phyloP scores from a whole-genome alignment of 176 grass and related monocot species.

The Melocanna baccifera region DNA sequence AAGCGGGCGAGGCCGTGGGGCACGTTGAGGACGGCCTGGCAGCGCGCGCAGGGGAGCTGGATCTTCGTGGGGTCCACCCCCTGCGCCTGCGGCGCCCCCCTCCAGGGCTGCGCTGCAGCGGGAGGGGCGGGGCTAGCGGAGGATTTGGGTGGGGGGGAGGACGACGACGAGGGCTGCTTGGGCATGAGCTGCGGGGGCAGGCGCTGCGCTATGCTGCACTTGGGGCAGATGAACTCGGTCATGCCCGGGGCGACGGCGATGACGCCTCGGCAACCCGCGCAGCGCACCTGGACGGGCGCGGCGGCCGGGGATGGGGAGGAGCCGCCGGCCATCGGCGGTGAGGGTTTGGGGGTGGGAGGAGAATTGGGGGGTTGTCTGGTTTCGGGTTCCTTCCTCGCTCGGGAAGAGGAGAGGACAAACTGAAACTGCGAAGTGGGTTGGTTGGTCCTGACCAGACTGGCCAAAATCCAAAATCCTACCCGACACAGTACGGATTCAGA shows the following conservation, averaged over 20 bases:
- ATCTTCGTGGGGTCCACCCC: slow-evolving; percentile 80
- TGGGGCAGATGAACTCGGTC: slow-evolving; percentile 90
- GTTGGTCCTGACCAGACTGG: too few relatives aligned
- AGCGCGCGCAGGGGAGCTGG: slow-evolving; percentile 62
- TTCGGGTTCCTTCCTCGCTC: slow-evolving; percentile 6
- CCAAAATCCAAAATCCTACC: too few relatives aligned
- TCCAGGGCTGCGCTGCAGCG: slow-evolving; percentile 1
- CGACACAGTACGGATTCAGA: too few relatives aligned
- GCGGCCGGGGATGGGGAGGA: slow-evolving; percentile 22
- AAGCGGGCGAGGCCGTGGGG: slow-evolving; percentile 82
- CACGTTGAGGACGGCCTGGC: slow-evolving; percentile 85
- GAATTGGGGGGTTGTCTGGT: background rate
- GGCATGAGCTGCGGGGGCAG: slow-evolving; percentile 80
- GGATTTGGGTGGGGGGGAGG: slow-evolving; percentile 4
- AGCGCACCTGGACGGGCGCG: slow-evolving; percentile 57
- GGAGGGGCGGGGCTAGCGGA: background rate
- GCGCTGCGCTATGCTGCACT: slow-evolving; percentile 66
- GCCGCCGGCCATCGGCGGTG: slow-evolving; percentile 25
- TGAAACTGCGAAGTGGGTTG: slow-evolving; percentile 4
- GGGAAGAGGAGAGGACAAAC: slow-evolving; percentile 12
- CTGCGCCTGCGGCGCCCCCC: slow-evolving; percentile 31
- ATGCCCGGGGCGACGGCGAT: slow-evolving; percentile 63
- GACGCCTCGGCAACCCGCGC: slow-evolving; percentile 59
- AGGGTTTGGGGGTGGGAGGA: slow-evolving; percentile 12
- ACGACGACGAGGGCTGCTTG: background rate